Evolutionary conservation across 2,329 filamentous ascomycete genomes (phyloP), one percentile per base, ranked within the genome.

Genomic region (Aspergillus aculeatus): DNA sequence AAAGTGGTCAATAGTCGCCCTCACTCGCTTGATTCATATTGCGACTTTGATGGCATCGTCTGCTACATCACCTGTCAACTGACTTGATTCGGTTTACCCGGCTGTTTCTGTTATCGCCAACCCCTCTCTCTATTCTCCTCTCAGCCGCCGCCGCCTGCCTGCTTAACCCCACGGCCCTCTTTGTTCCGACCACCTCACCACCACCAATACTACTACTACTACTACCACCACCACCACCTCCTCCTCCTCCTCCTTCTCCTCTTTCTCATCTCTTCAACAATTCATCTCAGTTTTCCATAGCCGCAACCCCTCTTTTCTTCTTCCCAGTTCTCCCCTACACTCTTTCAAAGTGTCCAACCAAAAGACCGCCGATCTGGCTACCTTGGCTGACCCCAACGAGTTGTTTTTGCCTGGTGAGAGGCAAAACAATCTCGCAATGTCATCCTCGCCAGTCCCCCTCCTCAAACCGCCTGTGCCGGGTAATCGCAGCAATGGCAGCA

Each of bases 381-480:
- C 72, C 59, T 64, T 74, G 62, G 73, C 72, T 68, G 73, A 75
- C 60, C 73, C 72, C 9, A 75, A 75, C 73, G 73, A 75, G 72
- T 73, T 74, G 73, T 75, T 75, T 62, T 67, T 75, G 73, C 73
- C 73, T 59, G 71, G 73, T 59, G 73, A 75, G 67, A 73, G 73
- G 73, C 73, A 75, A 67, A 72, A 71, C 71, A 74, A 72, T 70
- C 71, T 71, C 70, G 84, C 82, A 69, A 90, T 93, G 88, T 86
- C 89, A 59, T 69, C 71, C 48, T 87, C 89, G 52, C 88, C 90
- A 55, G 90, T 89, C 56, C 91, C 91, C 62, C 85, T 96, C 60
- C 88, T 96, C 58, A 89, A 92, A 62, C 90, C 92, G 57, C 91
- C 92, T 62, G 88, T 96, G 58, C 90, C 89, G 44, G 90, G 91